These are phyloP conservation scores for Rhizopogon vinicolor DNA, from an alignment of 768 basidiomycete species.

Conservation along the genomic window DNA sequence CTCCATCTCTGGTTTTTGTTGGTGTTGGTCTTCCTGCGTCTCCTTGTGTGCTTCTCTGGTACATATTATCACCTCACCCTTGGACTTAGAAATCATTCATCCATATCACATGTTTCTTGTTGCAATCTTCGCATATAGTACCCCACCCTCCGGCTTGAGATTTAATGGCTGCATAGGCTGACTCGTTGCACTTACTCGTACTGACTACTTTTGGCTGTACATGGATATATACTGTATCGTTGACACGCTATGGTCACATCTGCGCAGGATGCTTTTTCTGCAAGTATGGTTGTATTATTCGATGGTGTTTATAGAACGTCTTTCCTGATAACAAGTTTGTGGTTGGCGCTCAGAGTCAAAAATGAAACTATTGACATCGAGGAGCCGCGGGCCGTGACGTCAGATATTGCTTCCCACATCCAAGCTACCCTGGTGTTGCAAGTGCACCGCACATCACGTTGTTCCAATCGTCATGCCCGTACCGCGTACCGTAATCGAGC, in stretches of 20 bases:
- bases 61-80: slow-evolving; percentile 19
- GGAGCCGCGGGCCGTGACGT: neutral
- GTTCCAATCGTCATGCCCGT: slow-evolving; percentile 45
- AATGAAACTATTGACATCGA: no score
- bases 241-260: slow-evolving; percentile 5
- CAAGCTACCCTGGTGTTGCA: neutral
- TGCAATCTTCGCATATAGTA: slow-evolving; percentile 13
- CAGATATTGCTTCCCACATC: neutral
- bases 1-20: neutral
- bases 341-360: no score
- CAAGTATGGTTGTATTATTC: neutral
- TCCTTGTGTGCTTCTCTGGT: slow-evolving; percentile 2
- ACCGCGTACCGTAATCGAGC: slow-evolving; percentile 55
- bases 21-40: neutral
- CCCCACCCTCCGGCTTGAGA: slow-evolving; percentile 7
- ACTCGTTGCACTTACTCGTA: slow-evolving; percentile 6
- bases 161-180: slow-evolving; percentile 20
- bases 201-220: slow-evolving; percentile 2
- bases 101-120: slow-evolving; percentile 2
- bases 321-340: no score
- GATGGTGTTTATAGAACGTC: no score
- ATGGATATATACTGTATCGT: neutral
- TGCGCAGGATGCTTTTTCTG: slow-evolving; percentile 2
- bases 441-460: neutral
- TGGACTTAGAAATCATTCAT: slow-evolving; percentile 13